Conservation (phyloP, 352 stramenopile species). For the Plasmopara muralis region DNA sequence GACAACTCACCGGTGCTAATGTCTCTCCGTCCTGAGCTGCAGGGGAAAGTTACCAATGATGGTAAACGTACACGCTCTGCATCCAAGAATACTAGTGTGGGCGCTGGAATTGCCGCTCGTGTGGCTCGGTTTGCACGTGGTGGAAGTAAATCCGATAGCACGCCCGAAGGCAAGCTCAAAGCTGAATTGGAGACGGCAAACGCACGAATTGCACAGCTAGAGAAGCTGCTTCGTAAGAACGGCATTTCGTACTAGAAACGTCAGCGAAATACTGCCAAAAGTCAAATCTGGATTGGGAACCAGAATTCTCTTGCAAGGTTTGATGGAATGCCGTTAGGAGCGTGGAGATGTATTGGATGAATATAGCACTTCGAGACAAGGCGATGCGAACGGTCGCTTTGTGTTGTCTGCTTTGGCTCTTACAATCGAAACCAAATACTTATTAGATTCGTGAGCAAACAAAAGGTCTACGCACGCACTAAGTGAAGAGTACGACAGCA, state of each 20-base stretch:
- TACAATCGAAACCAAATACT: constrained; percentile 42
- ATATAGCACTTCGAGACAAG: constrained; percentile 25
- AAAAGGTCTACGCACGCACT: constrained; percentile 32
- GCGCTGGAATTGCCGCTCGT: constrained; percentile 33
- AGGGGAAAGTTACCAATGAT: constrained; percentile 82
- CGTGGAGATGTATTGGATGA: constrained; percentile 23
- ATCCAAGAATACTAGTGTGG: constrained; percentile 35
- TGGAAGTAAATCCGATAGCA: constrained; percentile 33
- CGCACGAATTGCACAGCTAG: constrained; percentile 75
- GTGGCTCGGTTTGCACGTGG: constrained; percentile 40
- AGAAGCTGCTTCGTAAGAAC: constrained; percentile 71
- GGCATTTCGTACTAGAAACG: constrained; percentile 74
- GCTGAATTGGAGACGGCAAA: constrained; percentile 73
- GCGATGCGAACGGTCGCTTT: constrained; percentile 23
- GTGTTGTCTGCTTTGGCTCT: constrained; percentile 35
- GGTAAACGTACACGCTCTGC: constrained; percentile 63
- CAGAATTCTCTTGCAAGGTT: constrained; percentile 22
- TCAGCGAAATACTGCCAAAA: constrained; percentile 18
- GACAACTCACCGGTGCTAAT: constrained; percentile 92
- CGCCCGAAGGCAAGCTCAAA: constrained; percentile 59
- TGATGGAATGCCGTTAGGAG: constrained; percentile 24
- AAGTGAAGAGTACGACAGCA: constrained; percentile 28
- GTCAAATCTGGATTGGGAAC: constrained; percentile 18
- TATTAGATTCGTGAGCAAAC: constrained; percentile 48
- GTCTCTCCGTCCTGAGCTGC: constrained; percentile 87